Percentiles rank a stretch among this genome's conserved stretches.
Evolutionary conservation across 1,139 yeast genomes (phyloP).

Genomic region (Candida sp.): DNA sequence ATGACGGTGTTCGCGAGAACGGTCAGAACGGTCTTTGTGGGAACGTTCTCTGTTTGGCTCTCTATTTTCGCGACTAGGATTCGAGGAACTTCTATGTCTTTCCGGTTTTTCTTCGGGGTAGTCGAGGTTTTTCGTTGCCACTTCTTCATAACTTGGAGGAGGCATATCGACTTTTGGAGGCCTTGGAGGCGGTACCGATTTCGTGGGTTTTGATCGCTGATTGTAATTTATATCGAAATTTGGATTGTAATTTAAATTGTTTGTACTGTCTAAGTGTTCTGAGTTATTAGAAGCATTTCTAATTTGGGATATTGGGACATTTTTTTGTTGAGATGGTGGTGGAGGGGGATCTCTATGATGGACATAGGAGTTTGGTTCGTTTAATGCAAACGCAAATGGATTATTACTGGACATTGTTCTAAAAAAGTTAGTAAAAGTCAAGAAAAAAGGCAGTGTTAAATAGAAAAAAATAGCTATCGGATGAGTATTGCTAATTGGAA

Average conservation of each 20-base stretch:
- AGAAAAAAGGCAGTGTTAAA: no score
- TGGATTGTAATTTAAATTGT: slow-evolving; percentile 6
- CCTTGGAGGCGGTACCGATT: slow-evolving; percentile 25
- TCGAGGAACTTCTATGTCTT: slow-evolving; percentile 15
- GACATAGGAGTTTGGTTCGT: slow-evolving; percentile 32
- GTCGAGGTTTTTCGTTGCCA: slow-evolving; percentile 50
- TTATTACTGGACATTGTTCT: slow-evolving; percentile 51
- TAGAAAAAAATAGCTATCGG: no score
- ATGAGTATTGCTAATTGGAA: no score
- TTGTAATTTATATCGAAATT: slow-evolving; percentile 9
- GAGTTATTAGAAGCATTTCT: slow-evolving; percentile 3
- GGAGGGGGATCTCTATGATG: slow-evolving; percentile 35
- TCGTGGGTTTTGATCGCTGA: slow-evolving; percentile 13
- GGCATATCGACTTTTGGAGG: slow-evolving; percentile 26
- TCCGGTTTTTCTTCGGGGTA: slow-evolving; percentile 50
- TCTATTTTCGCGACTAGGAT: slow-evolving; percentile 10
- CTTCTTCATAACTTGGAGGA: slow-evolving; percentile 69
- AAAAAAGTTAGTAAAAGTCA: slow-evolving; percentile 19
- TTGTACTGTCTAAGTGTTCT: slow-evolving; percentile 7
- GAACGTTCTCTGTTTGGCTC: slow-evolving; percentile 6
- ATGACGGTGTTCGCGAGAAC: slow-evolving; percentile 5
- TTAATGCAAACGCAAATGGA: slow-evolving; percentile 52
- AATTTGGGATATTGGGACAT: not conserved
- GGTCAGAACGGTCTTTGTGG: slow-evolving; percentile 10
- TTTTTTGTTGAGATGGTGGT: slow-evolving; percentile 14